Conservation (phyloP, 2,329 filamentous ascomycete species). For the Aspergillus pseudoterreus region DNA sequence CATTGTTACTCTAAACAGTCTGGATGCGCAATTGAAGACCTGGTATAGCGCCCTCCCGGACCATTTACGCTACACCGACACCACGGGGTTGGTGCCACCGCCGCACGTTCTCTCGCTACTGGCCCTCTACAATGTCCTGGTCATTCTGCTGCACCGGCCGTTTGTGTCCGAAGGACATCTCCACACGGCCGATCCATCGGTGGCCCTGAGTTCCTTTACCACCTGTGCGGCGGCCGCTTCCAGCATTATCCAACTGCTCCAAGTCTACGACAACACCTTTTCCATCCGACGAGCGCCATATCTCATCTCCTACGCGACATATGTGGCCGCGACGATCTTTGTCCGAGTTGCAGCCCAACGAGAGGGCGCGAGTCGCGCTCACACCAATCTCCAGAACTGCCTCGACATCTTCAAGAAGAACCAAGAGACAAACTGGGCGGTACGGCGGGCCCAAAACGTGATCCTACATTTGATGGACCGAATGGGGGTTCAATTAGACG, state of each 20-base stretch:
- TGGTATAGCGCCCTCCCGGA: conserved; percentile 44
- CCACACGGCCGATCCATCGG: conserved; percentile 37
- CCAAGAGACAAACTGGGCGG: conserved; percentile 50
- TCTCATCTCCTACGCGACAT: conserved; percentile 52
- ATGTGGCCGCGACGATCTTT: conserved; percentile 53
- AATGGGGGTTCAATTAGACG: conserved; percentile 31
- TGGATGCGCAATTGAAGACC: conserved; percentile 41
- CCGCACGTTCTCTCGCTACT: conserved; percentile 46
- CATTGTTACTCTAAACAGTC: conserved; percentile 30
- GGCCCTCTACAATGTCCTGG: conserved; percentile 49
- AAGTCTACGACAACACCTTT: conserved; percentile 45
- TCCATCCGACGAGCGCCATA: conserved; percentile 49
- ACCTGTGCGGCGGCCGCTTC: conserved; percentile 47
- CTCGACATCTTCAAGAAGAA: conserved; percentile 48
- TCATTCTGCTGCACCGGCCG: conserved; percentile 53
- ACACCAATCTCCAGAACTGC: conserved; percentile 42
- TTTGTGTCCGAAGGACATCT: conserved; percentile 45
- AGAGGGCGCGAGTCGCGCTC: conserved; percentile 37
- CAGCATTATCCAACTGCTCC: conserved; percentile 43
- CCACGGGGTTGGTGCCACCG: conserved; percentile 32
- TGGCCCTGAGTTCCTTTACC: conserved; percentile 43
- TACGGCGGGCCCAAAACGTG: conserved; percentile 45
- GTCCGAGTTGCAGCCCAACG: conserved; percentile 50
- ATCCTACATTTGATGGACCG: conserved; percentile 47
- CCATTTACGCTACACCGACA: conserved; percentile 38